These are phyloP conservation scores for Gossypium davidsonii DNA, from an alignment of 441 rosid genomes.

Conservation along the genomic window DNA sequence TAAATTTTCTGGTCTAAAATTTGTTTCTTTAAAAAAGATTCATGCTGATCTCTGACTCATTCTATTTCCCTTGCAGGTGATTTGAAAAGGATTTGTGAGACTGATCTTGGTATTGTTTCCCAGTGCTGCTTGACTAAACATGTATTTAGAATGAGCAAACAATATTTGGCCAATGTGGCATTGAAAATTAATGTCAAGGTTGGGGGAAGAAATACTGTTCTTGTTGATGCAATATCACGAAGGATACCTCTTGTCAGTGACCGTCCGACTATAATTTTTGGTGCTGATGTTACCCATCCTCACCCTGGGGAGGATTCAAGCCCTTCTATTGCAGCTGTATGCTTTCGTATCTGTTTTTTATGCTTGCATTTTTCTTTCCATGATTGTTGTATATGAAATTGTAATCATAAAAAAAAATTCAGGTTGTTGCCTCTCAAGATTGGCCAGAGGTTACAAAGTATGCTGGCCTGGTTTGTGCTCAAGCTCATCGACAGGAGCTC, in stretches of 20 bases:
- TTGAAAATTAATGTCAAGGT: constrained; percentile 92
- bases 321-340: constrained; percentile 95
- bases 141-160: constrained; percentile 76
- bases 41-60: background rate
- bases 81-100: constrained; percentile 90
- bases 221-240: constrained; percentile 81
- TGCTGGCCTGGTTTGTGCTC: constrained; percentile 92
- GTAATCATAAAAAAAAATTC: background rate
- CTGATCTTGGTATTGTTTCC: constrained; percentile 88
- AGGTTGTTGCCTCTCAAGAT: constrained; percentile 98
- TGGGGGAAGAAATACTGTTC: constrained; percentile 91
- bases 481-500: constrained; percentile 92
- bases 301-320: constrained; percentile 96
- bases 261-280: constrained; percentile 81
- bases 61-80: constrained; percentile 53
- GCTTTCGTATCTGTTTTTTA: constrained; percentile 6
- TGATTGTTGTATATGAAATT: background rate
- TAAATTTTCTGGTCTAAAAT: background rate
- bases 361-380: background rate
- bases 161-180: constrained; percentile 83
- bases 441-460: constrained; percentile 95
- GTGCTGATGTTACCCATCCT: constrained; percentile 98
- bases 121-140: constrained; percentile 89
- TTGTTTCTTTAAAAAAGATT: background rate
- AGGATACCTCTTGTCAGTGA: constrained; percentile 92